Base-by-base conservation (phyloP, 1,284 basidiomycete genomes). In the Puccinia coronata region DNA sequence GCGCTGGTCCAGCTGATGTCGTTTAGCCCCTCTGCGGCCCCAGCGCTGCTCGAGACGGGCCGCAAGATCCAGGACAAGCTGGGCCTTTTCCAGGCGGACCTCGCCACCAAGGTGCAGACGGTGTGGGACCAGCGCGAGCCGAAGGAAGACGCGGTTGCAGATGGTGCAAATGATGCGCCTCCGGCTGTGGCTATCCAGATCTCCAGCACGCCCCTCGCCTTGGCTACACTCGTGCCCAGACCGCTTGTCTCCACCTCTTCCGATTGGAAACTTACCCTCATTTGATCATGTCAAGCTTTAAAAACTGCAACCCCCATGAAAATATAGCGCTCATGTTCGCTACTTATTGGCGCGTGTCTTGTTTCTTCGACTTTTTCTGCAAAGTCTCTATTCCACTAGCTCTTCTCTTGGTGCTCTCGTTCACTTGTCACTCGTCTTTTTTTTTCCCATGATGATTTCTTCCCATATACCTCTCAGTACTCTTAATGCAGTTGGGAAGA, bases 41-140 rank as follows among this genome's bases (percentile, higher is more conserved):
- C 51, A 23, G 41, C 28, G 20, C 31, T 80, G 11, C 6, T 69
- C 2, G 18, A 28, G 53, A 23, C 18, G 28, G 77, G 23, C 12
- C 28, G 41, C 20, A 34, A 36, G 31, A 12, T 80, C 23, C 77
- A 80, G 43, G 49, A 3, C 9, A 25, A 51, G 67, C 36, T 80
- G 39, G 51, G 72, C 12, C 43, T 70, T 11, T 59, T 80, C 23
- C 77, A 80, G 57, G 36, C 36, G 20, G 53, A 80, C 39, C 69
- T 80, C 14, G 43, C 43, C 6, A 0, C 25, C n/a, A 41, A 80
- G 28, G 53, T 80, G 18, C 18, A 70, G 34, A 41, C 4, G 0
- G 55, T 80, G 1, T 80, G 77, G 77, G 77, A 80, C 69, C 51
- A 69, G 39, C 63, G 65, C 16, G 67, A 59, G 41, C 25, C 31